These are phyloP conservation scores for Leavenworthia alabamica DNA, from an alignment of 345 rosid species.

Conservation along the genomic window DNA sequence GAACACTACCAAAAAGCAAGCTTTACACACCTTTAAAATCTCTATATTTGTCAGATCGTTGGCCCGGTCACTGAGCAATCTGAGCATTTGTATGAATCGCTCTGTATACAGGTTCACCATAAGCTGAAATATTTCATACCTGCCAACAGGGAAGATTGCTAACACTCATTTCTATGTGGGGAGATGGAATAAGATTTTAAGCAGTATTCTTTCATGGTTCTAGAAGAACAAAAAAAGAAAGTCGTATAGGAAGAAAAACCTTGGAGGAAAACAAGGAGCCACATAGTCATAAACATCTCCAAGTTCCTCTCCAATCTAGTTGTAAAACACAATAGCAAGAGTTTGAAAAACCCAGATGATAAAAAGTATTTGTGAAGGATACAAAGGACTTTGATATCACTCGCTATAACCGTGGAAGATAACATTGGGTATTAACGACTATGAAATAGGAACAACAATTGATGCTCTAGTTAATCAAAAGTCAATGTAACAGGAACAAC, in stretches of 20 bases:
- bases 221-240: not conserved
- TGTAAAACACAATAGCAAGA: slow-evolving; percentile 24
- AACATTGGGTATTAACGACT: not conserved
- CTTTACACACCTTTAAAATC: slow-evolving; percentile 72
- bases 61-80: slow-evolving; percentile 91
- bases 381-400: not conserved
- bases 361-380: not conserved
- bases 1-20: slow-evolving; percentile 5
- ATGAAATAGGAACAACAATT: too few species aligned
- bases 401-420: not conserved
- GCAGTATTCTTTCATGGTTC: not conserved
- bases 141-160: slow-evolving; percentile 39
- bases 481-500: not conserved
- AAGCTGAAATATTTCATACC: slow-evolving; percentile 98
- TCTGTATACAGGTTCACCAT: slow-evolving; percentile 98
- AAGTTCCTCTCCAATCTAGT: slow-evolving; percentile 96
- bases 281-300: slow-evolving; percentile 97
- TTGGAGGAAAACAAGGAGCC: slow-evolving; percentile 99
- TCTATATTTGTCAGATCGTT: slow-evolving; percentile 88
- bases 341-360: not conserved
- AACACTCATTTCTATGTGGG: not conserved
- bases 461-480: not conserved
- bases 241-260: slow-evolving; percentile 31
- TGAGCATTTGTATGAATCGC: slow-evolving; percentile 98
- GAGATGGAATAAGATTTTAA: not conserved